Percentiles rank a stretch among this genome's conserved stretches.
Evolutionary conservation across 192 early-diverging fungal species (phyloP).

Genomic region (Rhizophagus prolifer): DNA sequence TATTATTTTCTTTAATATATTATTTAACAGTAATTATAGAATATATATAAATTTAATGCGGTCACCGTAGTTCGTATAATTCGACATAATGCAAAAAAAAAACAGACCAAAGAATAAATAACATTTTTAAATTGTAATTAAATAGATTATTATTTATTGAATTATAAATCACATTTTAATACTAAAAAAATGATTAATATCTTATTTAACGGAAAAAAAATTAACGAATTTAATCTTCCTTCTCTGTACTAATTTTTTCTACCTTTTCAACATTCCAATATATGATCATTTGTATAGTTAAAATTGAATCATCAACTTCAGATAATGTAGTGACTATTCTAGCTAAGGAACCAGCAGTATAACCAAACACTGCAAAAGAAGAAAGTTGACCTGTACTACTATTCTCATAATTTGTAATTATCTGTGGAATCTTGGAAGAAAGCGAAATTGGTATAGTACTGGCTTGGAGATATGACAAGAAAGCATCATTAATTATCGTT

Average conservation of each 20-base stretch:
- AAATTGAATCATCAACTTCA: conserved; percentile 80
- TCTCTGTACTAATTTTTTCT: background rate
- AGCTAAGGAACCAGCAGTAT: conserved; percentile 82
- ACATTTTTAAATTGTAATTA: too few relatives aligned
- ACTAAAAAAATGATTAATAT: too few relatives aligned
- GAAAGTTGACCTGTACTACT: conserved; percentile 89
- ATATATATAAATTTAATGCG: too few relatives aligned
- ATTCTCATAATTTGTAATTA: conserved; percentile 78
- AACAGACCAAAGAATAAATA: too few relatives aligned
- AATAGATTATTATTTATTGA: too few relatives aligned
- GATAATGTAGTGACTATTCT: conserved; percentile 91
- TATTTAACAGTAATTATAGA: too few relatives aligned
- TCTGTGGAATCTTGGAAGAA: conserved; percentile 87
- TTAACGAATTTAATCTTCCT: background rate
- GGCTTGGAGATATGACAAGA: conserved; percentile 70
- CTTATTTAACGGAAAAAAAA: too few relatives aligned
- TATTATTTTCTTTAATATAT: too few relatives aligned
- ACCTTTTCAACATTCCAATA: conserved; percentile 66
- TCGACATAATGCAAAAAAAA: too few relatives aligned
- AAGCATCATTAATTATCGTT: conserved; percentile 40
- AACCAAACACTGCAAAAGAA: conserved; percentile 85
- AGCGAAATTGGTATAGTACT: conserved; percentile 77
- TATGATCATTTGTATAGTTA: conserved; percentile 74
- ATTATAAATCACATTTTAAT: too few relatives aligned
- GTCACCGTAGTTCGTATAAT: too few relatives aligned